A percentile compares a stretch with the other conserved stretches of the same genome.
Evolutionary conservation across 1,284 basidiomycete genomes (phyloP).

Genomic region (Ganoderma lucidum): DNA sequence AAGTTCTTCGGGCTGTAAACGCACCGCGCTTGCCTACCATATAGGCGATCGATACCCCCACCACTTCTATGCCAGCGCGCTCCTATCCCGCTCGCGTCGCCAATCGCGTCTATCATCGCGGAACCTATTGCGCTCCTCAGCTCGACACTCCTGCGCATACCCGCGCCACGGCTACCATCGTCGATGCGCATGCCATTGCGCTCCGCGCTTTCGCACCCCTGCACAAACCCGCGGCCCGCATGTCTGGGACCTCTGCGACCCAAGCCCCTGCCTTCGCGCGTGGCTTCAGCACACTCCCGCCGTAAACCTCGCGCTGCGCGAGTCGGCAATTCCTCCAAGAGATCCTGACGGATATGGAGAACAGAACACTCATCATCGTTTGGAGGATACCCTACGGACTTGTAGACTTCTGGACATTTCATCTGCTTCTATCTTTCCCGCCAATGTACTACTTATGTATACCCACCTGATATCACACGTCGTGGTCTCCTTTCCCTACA

Average conservation of each 20-base stretch:
- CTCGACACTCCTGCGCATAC: too few relatives aligned
- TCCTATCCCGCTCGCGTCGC: not conserved
- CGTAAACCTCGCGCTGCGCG: not conserved
- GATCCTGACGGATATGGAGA: conserved; percentile 10
- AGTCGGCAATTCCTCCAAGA: not conserved
- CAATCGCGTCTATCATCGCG: not conserved
- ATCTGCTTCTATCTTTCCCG: not conserved
- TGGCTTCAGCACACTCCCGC: not conserved
- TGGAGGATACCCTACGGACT: not conserved
- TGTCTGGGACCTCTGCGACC: not conserved
- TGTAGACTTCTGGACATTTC: not conserved
- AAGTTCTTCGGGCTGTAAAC: conserved; percentile 35
- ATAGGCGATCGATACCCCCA: not conserved
- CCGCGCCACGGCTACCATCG: too few relatives aligned
- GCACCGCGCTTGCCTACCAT: too few relatives aligned
- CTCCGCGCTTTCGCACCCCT: not conserved
- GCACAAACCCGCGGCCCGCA: not conserved
- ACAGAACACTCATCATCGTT: not conserved
- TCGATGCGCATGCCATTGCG: too few relatives aligned
- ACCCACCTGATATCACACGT: not conserved
- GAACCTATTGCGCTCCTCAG: not conserved
- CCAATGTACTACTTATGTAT: not conserved
- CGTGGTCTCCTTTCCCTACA: not conserved
- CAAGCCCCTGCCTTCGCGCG: not conserved
- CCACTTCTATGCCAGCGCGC: not conserved